A percentile compares a stretch with the other conserved stretches of the same genome.
Conservation (phyloP, 768 basidiomycete species). For the Daedalea quercina region DNA sequence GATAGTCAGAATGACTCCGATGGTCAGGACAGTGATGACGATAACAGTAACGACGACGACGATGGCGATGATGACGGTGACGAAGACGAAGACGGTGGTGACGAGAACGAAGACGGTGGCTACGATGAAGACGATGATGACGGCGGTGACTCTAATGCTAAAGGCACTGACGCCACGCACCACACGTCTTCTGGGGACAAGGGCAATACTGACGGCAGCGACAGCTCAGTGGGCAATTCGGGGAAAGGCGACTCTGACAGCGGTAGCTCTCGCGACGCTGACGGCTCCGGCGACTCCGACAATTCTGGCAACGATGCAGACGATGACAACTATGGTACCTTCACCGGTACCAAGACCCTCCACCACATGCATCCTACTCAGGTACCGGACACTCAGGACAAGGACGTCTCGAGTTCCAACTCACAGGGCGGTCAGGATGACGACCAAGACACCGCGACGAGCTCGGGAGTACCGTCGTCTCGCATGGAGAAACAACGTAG, state of each 20-base stretch:
- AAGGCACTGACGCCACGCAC: background rate
- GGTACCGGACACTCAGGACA: background rate
- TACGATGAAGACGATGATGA: background rate
- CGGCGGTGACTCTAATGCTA: background rate
- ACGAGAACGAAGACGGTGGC: background rate
- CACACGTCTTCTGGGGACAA: background rate
- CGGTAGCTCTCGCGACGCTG: background rate
- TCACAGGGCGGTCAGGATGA: background rate
- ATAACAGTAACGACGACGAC: background rate
- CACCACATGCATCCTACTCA: background rate
- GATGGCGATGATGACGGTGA: background rate
- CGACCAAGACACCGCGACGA: background rate
- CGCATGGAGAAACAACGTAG: background rate
- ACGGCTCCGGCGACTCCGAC: background rate
- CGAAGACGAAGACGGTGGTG: background rate
- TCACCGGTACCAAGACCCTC: background rate
- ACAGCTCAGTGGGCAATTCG: background rate
- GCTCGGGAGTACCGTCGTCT: conserved; percentile 1
- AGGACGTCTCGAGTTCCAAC: background rate
- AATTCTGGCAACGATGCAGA: background rate
- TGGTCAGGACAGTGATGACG: background rate
- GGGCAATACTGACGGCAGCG: background rate
- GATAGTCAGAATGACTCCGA: no score
- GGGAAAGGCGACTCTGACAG: background rate
- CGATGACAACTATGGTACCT: background rate